A percentile compares a stretch with the other conserved stretches of the same genome.
Evolutionary conservation across 306 rosid species (phyloP).

Genomic region (Cucurbita argyrosperma): DNA sequence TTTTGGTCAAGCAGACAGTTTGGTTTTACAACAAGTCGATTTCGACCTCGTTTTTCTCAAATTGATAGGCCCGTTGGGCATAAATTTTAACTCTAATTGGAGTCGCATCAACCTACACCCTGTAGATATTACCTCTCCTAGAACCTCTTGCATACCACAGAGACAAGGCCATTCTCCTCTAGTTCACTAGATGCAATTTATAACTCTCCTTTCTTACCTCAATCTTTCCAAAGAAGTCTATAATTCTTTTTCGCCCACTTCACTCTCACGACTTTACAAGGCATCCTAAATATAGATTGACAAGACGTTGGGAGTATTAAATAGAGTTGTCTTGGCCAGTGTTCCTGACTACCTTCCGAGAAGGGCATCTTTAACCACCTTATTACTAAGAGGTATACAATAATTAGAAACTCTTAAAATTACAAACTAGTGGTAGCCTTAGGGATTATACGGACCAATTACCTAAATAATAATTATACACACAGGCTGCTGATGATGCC

Average conservation of each 20-base stretch:
- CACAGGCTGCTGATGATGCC: background rate
- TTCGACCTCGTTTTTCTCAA: background rate
- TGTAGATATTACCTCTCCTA: background rate
- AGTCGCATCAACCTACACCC: background rate
- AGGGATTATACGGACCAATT: background rate
- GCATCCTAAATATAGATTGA: background rate
- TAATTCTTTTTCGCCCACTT: background rate
- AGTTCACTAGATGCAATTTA: background rate
- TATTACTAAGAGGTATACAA: background rate
- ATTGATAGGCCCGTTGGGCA: background rate
- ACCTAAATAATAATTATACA: background rate
- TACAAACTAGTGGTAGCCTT: background rate
- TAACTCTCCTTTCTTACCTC: background rate
- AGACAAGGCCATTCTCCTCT: background rate
- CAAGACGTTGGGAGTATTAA: background rate
- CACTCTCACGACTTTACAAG: background rate
- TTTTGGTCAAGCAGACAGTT: background rate
- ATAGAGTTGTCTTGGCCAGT: background rate
- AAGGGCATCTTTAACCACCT: background rate
- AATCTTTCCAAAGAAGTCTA: background rate
- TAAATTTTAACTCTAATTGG: background rate
- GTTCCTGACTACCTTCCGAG: background rate
- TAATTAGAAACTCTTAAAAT: background rate
- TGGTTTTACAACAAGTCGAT: background rate
- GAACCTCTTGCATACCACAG: background rate